A percentile compares a stretch with the other conserved stretches of the same genome.
phyloP scores from a whole-genome alignment of 2,329 filamentous ascomycete species.

The Penicillium aurantiogriseum region DNA sequence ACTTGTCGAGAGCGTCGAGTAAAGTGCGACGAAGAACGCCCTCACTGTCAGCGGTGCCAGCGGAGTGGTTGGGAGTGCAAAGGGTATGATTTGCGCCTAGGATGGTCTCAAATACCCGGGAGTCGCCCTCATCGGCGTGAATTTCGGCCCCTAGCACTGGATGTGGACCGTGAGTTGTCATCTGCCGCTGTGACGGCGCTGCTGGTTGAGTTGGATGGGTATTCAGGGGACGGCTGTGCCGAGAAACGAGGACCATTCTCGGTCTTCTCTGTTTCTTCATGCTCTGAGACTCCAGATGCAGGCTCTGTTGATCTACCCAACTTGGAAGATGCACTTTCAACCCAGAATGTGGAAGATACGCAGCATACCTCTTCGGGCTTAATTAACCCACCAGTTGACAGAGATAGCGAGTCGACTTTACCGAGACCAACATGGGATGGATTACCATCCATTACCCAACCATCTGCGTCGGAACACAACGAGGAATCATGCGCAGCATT shows the following conservation, averaged over 20 bases:
- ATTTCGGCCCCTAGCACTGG: slow-evolving; percentile 8
- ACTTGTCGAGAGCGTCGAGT: slow-evolving; percentile 24
- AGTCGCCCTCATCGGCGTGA: slow-evolving; percentile 17
- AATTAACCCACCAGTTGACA: not conserved
- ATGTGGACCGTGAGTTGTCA: slow-evolving; percentile 10
- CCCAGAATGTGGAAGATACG: not conserved
- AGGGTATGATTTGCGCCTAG: slow-evolving; percentile 25
- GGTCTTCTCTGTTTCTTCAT: slow-evolving; percentile 19
- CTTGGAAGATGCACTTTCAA: not conserved
- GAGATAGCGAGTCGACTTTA: not conserved
- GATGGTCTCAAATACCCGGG: slow-evolving; percentile 19
- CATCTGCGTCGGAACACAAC: not conserved
- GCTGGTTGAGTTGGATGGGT: slow-evolving; percentile 19
- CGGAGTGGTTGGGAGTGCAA: slow-evolving; percentile 23
- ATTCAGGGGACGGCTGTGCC: slow-evolving; percentile 12
- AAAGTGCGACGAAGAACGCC: slow-evolving; percentile 26
- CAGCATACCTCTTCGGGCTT: not conserved
- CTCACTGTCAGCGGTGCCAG: slow-evolving; percentile 21
- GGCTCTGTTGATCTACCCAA: not conserved
- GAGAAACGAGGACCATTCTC: slow-evolving; percentile 26
- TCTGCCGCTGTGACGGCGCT: slow-evolving; percentile 19
- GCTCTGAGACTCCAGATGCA: not conserved
- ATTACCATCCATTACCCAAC: not conserved
- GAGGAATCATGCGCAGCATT: not conserved
- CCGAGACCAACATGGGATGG: not conserved